phyloP scores from a whole-genome alignment of 176 grass and related monocot genomes.

The Thinopyrum elongatum region DNA sequence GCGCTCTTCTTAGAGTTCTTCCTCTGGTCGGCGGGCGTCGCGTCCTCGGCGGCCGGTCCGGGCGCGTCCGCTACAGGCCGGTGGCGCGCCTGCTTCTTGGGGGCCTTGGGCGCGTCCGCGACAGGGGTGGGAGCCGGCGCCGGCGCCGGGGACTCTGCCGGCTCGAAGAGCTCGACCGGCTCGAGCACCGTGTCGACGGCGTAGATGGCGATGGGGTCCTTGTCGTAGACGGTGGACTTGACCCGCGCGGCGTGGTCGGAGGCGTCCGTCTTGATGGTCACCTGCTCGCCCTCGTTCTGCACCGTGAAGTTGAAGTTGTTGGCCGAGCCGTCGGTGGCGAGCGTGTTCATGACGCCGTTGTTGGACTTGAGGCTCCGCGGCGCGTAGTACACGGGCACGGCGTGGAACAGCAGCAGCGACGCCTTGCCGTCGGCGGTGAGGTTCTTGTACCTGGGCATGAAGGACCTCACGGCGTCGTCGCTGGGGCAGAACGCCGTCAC shows the following conservation, averaged over 20 bases:
- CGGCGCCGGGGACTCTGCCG: slow-evolving; percentile 34
- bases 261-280: slow-evolving; percentile 53
- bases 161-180: slow-evolving; percentile 74
- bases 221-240: slow-evolving; percentile 49
- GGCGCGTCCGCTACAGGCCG: slow-evolving; percentile 56
- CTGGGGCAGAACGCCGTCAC: slow-evolving; percentile 70
- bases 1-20: slow-evolving; percentile 44
- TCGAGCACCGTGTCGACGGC: slow-evolving; percentile 52
- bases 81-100: slow-evolving; percentile 22
- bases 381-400: slow-evolving; percentile 74
- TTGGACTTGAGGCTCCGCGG: slow-evolving; percentile 60
- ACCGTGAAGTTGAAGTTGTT: slow-evolving; percentile 85
- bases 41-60: slow-evolving; percentile 27
- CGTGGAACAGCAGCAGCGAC: slow-evolving; percentile 84
- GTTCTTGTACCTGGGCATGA: slow-evolving; percentile 74
- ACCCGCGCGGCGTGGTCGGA: slow-evolving; percentile 39
- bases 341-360: slow-evolving; percentile 87
- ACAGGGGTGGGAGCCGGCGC: slow-evolving; percentile 29
- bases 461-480: slow-evolving; percentile 51
- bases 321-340: slow-evolving; percentile 72
- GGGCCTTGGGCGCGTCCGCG: slow-evolving; percentile 47
- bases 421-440: slow-evolving; percentile 56
- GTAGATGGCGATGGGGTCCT: slow-evolving; percentile 72
- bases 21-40: slow-evolving; percentile 46
- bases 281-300: slow-evolving; percentile 71